Evolutionary conservation across 2,329 filamentous ascomycete species (phyloP).

Genomic region (Boeremia lycopersici): DNA sequence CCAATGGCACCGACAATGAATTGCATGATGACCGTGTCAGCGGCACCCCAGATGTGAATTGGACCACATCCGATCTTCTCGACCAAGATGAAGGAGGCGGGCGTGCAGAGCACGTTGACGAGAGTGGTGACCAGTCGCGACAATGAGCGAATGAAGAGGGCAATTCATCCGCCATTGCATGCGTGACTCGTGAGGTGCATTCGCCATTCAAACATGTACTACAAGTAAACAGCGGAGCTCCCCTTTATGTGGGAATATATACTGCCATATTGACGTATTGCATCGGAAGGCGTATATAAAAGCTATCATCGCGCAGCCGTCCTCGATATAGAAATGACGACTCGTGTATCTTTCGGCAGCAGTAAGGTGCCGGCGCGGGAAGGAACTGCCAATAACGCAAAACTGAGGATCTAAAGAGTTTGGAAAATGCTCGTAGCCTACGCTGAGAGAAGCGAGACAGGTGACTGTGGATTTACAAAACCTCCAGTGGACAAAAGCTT

Average conservation of each 20-base stretch:
- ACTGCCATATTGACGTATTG: too few relatives aligned
- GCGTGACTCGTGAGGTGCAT: too few relatives aligned
- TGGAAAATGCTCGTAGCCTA: not conserved
- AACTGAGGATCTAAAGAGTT: not conserved
- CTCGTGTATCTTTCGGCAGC: not conserved
- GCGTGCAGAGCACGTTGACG: constrained; percentile 85
- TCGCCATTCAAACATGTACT: too few relatives aligned
- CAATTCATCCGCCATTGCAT: constrained; percentile 25
- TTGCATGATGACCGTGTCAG: constrained; percentile 84
- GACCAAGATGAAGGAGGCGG: constrained; percentile 83
- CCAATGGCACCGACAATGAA: constrained; percentile 80
- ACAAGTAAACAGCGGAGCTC: not conserved
- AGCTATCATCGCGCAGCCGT: not conserved
- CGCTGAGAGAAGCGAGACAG: not conserved
- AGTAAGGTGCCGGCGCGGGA: not conserved
- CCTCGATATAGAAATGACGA: not conserved
- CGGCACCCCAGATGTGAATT: constrained; percentile 77
- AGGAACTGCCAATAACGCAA: not conserved
- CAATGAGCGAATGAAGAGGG: constrained; percentile 22
- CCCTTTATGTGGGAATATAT: not conserved
- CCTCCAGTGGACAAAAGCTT: not conserved
- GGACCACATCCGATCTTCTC: constrained; percentile 81
- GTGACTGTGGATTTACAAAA: not conserved
- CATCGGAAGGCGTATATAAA: not conserved
- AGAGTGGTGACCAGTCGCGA: constrained; percentile 77